Evolutionary conservation across 2,329 filamentous ascomycete genomes (phyloP), one percentile per base, ranked within the genome.

Genomic region (Apiospora phragmitis): DNA sequence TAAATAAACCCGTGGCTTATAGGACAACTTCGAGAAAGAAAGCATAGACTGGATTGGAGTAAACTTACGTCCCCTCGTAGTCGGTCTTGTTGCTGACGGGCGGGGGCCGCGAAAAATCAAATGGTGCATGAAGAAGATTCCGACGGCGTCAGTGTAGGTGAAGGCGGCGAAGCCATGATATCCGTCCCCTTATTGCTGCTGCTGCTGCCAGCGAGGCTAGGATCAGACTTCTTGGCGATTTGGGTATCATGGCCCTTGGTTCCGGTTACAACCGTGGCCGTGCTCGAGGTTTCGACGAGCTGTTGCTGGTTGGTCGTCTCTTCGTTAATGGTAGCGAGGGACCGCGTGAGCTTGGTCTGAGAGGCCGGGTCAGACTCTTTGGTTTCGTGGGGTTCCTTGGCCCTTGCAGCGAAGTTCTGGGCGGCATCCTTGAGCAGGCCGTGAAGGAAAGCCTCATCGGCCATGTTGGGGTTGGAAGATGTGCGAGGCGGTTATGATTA

Each of bases 121-220:
- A 73, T 79, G 78, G 75, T 79, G 78, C 76, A 78, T 78, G 76
- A 78, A 55, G 26, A 55, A 55, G 49, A 32, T 32, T 14, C 26
- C 49, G 49, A 55, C 26, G 26, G 26, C 49, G 26, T 55, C 49
- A 26, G 49, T 21, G 49, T 55, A 55, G 49, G 26, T 1, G 49
- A 55, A 55, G 26, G 26, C 26, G 12, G 49, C 26, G 16, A 55
- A 32, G 26, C 14, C 16, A 26, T 32, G 24, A 18, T 6, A 21
- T 32, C 7, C 21, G 12, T 8, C 16, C 21, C 6, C 43, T 47
- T 11, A 21, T n/a, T n/a, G 43, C 7, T n/a, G 26, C 49, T 21
- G 49, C 4, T 55, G 49, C 5, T 55, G 26, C 14, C 16, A 14
- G 24, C 26, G 26, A 55, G 49, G 24, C 49, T 9, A 16, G 3